These are phyloP conservation scores for Fraxinus sp. DNA, from an alignment of 305 asterid species.

Conservation along the genomic window DNA sequence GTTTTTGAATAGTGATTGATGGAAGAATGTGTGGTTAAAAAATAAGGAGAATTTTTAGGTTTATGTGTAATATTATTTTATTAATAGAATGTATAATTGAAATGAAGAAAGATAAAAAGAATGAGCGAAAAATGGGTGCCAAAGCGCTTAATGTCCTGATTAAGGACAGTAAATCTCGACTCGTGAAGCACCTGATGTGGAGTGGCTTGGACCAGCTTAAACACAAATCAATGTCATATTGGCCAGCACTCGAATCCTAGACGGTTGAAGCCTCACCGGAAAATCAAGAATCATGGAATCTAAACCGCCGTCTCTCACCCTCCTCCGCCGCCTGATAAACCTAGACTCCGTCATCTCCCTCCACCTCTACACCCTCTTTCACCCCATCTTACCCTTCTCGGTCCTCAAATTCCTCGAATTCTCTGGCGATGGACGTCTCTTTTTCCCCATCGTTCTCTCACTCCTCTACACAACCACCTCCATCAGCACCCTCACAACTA, in stretches of 20 bases:
- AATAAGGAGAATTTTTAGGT: no score
- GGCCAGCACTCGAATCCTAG: neutral
- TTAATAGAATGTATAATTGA: no score
- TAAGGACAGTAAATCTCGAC: no score
- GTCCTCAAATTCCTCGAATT: slow-evolving; percentile 73
- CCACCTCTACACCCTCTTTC: slow-evolving; percentile 58
- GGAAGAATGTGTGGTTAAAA: no score
- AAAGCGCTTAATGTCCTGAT: no score
- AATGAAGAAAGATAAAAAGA: no score
- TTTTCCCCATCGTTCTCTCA: slow-evolving; percentile 70
- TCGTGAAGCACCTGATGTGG: no score
- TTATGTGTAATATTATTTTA: no score
- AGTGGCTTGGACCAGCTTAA: no score
- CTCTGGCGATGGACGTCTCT: slow-evolving; percentile 93
- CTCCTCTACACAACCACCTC: slow-evolving; percentile 41
- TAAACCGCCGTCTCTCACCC: slow-evolving; percentile 35
- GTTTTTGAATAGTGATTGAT: no score
- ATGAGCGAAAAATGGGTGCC: no score
- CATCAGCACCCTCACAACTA: slow-evolving; percentile 18
- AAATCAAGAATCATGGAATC: slow-evolving; percentile 31
- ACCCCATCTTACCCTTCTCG: slow-evolving; percentile 61
- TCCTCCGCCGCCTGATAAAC: slow-evolving; percentile 45
- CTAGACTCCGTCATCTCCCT: slow-evolving; percentile 66
- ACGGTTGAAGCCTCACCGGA: neutral
- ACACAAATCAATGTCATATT: neutral